phyloP scores from a whole-genome alignment of 2,329 filamentous ascomycete genomes.

The Trichoderma pleuroti region DNA sequence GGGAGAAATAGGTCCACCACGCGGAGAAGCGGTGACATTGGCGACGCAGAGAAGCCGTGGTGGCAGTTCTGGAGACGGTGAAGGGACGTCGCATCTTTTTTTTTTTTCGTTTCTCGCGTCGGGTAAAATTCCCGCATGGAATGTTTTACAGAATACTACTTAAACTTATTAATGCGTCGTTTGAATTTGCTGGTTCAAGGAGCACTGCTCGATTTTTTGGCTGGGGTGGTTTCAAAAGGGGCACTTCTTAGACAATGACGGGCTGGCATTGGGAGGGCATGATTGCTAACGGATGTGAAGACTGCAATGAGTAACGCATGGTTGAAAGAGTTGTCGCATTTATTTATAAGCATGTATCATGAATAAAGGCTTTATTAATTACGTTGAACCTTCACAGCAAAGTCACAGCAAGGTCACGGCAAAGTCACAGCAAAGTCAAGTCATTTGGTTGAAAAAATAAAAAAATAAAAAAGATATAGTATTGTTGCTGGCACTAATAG shows the following conservation, averaged over 20 bases:
- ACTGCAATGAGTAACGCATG: background rate
- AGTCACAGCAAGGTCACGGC: too few species aligned
- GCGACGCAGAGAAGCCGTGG: conserved; percentile 36
- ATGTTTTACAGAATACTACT: background rate
- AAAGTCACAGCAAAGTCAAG: background rate
- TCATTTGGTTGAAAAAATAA: background rate
- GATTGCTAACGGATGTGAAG: background rate
- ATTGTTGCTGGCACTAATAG: conserved; percentile 6
- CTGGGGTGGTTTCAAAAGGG: background rate
- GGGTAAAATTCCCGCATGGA: background rate
- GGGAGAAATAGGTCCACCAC: conserved; percentile 51
- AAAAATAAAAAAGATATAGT: background rate
- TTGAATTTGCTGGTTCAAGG: background rate
- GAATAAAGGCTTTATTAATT: background rate
- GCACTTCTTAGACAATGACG: background rate
- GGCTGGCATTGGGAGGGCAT: background rate
- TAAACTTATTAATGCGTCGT: background rate
- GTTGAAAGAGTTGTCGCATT: background rate
- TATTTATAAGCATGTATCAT: background rate
- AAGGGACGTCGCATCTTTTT: background rate
- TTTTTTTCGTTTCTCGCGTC: background rate
- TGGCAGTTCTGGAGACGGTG: conserved; percentile 59
- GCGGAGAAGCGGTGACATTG: conserved; percentile 38
- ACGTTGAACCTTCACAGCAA: too few species aligned
- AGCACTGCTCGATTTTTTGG: background rate